phyloP scores from a whole-genome alignment of 805 yeast species.

The Metschnikowia drakensbergensis region DNA sequence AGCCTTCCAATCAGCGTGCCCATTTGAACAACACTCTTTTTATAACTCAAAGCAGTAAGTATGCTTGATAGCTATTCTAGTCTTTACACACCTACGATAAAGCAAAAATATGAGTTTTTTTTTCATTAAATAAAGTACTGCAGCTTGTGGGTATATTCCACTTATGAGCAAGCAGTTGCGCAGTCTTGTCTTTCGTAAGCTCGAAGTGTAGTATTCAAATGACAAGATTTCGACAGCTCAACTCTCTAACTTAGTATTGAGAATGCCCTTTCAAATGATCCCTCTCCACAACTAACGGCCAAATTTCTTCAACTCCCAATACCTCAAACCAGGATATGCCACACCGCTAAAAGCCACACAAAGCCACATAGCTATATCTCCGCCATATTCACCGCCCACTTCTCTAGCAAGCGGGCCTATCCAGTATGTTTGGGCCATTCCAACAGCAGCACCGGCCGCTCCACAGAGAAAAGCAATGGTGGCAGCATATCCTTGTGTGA shows the following conservation, averaged over 20 bases:
- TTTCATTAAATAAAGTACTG: no score
- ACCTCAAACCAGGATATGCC: constrained; percentile 62
- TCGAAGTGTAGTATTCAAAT: no score
- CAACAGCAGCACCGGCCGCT: constrained; percentile 76
- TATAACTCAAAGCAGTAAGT: no score
- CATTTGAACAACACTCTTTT: no score
- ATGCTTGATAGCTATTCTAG: no score
- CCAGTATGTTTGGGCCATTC: constrained; percentile 87
- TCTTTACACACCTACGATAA: no score
- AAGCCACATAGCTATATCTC: constrained; percentile 81
- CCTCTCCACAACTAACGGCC: constrained; percentile 10
- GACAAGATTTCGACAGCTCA: neutral
- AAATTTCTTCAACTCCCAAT: constrained; percentile 55
- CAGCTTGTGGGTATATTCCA: no score
- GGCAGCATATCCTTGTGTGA: constrained; percentile 74
- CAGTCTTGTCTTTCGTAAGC: no score
- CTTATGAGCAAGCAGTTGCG: no score
- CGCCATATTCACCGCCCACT: constrained; percentile 57
- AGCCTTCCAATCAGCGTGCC: no score
- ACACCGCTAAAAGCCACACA: constrained; percentile 67
- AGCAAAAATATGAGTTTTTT: no score
- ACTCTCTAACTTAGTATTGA: neutral
- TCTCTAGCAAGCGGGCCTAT: constrained; percentile 67
- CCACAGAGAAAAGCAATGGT: constrained; percentile 62
- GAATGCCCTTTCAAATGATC: no score